Percentiles rank a stretch among this genome's conserved stretches.
Conservation (phyloP, 1,139 yeast genomes). For the Scheffersomyces illinoinensis region DNA sequence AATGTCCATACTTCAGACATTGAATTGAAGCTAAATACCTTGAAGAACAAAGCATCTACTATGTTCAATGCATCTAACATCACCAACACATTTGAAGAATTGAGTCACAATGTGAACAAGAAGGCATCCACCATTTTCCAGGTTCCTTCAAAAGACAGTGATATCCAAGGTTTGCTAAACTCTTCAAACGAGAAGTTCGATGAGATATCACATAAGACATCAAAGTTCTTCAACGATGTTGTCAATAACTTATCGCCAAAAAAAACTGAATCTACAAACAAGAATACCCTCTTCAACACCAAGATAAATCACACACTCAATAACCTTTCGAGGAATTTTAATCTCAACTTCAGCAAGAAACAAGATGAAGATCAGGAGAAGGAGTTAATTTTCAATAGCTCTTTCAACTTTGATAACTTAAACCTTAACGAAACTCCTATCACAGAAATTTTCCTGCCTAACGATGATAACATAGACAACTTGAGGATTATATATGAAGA, state of each 20-base stretch:
- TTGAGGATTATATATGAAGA: constrained; percentile 2
- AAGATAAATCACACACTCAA: background rate
- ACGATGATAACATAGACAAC: constrained; percentile 6
- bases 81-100: background rate
- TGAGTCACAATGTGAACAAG: constrained; percentile 5
- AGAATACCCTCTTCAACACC: background rate
- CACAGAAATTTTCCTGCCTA: background rate
- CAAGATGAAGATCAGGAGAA: constrained; percentile 9
- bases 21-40: constrained; percentile 3
- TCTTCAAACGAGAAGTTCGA: constrained; percentile 9
- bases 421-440: constrained; percentile 2
- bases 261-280: constrained; percentile 3
- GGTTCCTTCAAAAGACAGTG: background rate
- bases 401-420: constrained; percentile 29
- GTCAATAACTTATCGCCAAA: constrained; percentile 16
- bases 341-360: constrained; percentile 1
- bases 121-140: constrained; percentile 7
- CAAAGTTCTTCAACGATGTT: constrained; percentile 15
- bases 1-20: background rate
- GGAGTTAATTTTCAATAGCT: constrained; percentile 18
- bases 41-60: constrained; percentile 24
- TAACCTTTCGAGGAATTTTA: background rate
- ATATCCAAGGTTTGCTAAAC: constrained; percentile 6
- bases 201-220: constrained; percentile 12
- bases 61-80: constrained; percentile 14